Percentiles rank a stretch among this genome's conserved stretches.
Evolutionary conservation across 768 basidiomycete species (phyloP).

Genomic region (Rhodotorula taiwanensis): DNA sequence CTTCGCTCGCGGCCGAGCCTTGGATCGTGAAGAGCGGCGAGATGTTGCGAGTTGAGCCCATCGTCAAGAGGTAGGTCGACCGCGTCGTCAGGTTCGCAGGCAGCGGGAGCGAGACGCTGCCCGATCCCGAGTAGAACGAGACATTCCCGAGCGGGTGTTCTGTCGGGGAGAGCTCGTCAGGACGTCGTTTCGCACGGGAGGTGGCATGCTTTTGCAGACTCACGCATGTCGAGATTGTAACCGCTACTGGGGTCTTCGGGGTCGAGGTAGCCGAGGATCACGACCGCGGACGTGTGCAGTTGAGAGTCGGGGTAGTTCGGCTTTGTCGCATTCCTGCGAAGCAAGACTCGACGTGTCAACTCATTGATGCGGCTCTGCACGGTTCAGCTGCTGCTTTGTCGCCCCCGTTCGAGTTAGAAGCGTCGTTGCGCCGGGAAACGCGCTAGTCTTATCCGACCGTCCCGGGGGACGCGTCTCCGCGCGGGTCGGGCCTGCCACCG

Average conservation of each 20-base stretch:
- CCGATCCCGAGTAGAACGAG: slow-evolving; percentile 8
- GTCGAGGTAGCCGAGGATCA: slow-evolving; percentile 16
- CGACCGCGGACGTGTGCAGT: slow-evolving; percentile 3
- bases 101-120: slow-evolving; percentile 1
- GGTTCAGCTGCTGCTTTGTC: no score
- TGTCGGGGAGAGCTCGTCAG: neutral
- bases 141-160: slow-evolving; percentile 27
- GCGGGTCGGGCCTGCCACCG: no score
- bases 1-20: neutral
- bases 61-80: slow-evolving; percentile 22
- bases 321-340: slow-evolving; percentile 23
- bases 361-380: no score
- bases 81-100: slow-evolving; percentile 21
- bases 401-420: no score
- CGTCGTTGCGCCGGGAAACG: no score
- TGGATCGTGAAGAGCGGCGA: slow-evolving; percentile 26
- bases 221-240: slow-evolving; percentile 13
- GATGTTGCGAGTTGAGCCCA: slow-evolving; percentile 21
- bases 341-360: neutral
- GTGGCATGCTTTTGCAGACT: neutral
- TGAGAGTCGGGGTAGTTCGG: slow-evolving; percentile 12
- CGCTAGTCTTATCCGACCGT: no score
- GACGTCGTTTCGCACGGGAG: no score
- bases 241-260: neutral
- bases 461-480: no score